phyloP scores from a whole-genome alignment of 177 flowering plant genomes.

The Vitis hybrid region DNA sequence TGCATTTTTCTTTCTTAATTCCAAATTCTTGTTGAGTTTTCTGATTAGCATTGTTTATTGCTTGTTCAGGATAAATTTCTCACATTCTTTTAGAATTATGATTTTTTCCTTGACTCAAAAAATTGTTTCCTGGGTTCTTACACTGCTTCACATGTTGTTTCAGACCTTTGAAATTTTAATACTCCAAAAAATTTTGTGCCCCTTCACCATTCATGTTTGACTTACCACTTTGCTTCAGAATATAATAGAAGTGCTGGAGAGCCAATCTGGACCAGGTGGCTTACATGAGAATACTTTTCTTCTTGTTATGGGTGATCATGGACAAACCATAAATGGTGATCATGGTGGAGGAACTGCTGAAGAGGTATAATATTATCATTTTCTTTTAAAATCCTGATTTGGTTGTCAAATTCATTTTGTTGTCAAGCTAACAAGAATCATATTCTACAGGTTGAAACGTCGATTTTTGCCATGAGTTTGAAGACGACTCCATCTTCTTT shows the following conservation, averaged over 20 bases:
- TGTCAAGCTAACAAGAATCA: constrained; percentile 11
- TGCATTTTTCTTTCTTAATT: no score
- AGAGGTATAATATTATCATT: constrained; percentile 53
- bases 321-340: constrained; percentile 96
- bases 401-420: background rate
- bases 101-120: no score
- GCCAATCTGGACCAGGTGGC: constrained; percentile 78
- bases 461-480: constrained; percentile 82
- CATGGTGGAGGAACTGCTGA: constrained; percentile 98
- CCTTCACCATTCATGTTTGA: background rate
- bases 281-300: constrained; percentile 85
- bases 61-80: no score
- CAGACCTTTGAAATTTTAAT: no score
- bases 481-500: constrained; percentile 44
- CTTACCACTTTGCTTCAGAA: constrained; percentile 38
- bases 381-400: constrained; percentile 1
- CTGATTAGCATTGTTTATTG: no score
- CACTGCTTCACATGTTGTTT: no score
- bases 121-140: no score
- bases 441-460: constrained; percentile 83
- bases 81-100: no score
- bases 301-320: constrained; percentile 99
- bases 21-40: no score
- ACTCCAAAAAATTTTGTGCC: background rate
- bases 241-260: constrained; percentile 62